phyloP scores from a whole-genome alignment of 768 basidiomycete genomes.

The Suillus weaverae region DNA sequence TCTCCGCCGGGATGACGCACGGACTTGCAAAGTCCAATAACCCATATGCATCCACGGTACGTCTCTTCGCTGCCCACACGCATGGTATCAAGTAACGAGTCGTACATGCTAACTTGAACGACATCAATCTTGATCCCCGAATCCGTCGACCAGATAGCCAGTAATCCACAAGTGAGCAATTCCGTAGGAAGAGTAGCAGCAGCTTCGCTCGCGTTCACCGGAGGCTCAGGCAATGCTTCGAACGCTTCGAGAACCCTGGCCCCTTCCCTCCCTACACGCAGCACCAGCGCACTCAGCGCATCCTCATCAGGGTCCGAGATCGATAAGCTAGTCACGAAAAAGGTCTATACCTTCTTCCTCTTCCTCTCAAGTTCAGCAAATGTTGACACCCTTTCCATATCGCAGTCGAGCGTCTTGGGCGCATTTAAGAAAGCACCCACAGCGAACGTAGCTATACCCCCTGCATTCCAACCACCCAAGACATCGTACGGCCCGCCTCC shows the following conservation, averaged over 20 bases:
- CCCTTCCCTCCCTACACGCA: conserved; percentile 19
- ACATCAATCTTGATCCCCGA: not conserved
- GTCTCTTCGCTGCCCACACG: conserved; percentile 11
- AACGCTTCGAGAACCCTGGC: not conserved
- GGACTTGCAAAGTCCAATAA: conserved; percentile 35
- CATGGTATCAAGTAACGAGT: no score
- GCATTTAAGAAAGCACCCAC: conserved; percentile 34
- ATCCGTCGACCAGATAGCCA: conserved; percentile 24
- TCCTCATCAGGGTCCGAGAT: conserved; percentile 23
- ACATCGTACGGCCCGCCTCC: conserved; percentile 56
- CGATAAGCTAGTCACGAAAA: conserved; percentile 28
- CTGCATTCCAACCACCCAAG: conserved; percentile 45
- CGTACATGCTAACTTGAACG: not conserved
- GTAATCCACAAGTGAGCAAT: conserved; percentile 41
- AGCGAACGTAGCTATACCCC: conserved; percentile 37
- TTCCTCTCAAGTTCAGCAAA: not conserved
- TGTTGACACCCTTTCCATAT: not conserved
- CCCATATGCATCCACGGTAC: conserved; percentile 38
- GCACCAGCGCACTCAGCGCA: conserved; percentile 21
- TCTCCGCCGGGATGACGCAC: conserved; percentile 44
- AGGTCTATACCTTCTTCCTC: conserved; percentile 28
- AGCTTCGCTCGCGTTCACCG: conserved; percentile 47
- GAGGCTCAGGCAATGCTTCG: not conserved
- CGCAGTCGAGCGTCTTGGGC: conserved; percentile 22
- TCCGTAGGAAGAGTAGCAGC: conserved; percentile 59